A percentile compares a stretch with the other conserved stretches of the same genome.
Conservation (phyloP, 2,329 filamentous ascomycete species). For the Huntiella moniliformis region DNA sequence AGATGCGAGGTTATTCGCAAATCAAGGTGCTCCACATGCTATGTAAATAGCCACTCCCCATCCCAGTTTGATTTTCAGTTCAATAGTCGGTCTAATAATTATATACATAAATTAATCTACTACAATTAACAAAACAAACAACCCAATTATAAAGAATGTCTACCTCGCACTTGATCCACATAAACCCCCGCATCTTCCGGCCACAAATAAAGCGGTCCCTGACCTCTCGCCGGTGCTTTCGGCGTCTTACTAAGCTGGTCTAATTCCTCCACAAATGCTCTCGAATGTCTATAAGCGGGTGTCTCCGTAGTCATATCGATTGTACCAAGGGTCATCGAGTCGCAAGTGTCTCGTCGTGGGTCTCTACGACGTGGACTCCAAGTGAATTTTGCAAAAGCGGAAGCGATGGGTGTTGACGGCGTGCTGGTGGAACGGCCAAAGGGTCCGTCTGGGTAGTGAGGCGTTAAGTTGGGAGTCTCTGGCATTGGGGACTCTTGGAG, state of each 20-base stretch:
- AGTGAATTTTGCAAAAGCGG: neutral
- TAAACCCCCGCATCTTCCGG: neutral
- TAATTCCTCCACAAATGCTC: neutral
- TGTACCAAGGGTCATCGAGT: neutral
- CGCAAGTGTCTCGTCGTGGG: neutral
- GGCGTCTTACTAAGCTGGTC: neutral
- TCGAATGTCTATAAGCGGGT: neutral
- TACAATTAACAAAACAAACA: no score
- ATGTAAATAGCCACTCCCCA: neutral
- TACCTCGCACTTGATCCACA: neutral
- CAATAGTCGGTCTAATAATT: no score
- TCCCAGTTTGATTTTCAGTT: no score
- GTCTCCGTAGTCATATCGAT: neutral
- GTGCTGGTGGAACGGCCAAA: no score
- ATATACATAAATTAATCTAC: no score
- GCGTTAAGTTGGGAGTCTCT: no score
- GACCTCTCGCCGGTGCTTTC: neutral
- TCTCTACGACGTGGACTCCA: neutral
- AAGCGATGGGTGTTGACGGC: no score
- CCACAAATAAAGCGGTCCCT: neutral
- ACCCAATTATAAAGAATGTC: neutral
- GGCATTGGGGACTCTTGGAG: no score
- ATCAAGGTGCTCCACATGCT: neutral
- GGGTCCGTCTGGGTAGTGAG: no score
- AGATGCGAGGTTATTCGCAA: slow-evolving; percentile 1